phyloP scores from a whole-genome alignment of 1,284 basidiomycete species.

The Anthracocystis setariae region DNA sequence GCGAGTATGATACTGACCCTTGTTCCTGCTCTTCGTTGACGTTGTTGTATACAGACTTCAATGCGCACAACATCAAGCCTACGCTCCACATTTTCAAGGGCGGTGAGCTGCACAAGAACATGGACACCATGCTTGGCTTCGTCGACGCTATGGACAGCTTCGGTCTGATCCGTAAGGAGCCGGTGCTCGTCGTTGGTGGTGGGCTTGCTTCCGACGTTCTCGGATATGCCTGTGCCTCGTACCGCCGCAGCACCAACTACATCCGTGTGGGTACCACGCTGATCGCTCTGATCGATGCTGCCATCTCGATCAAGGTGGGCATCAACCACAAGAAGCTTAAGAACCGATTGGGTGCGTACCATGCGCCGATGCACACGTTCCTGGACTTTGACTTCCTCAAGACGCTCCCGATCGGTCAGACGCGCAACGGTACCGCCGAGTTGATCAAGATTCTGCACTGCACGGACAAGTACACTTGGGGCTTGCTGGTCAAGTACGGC shows the following conservation, averaged over 20 bases:
- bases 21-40: constrained; percentile 26
- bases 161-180: constrained; percentile 70
- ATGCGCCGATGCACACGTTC: constrained; percentile 70
- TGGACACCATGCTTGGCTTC: constrained; percentile 70
- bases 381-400: constrained; percentile 70
- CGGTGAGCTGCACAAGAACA: constrained; percentile 70
- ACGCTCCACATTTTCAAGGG: constrained; percentile 70
- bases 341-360: constrained; percentile 69
- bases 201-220: constrained; percentile 69
- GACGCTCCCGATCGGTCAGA: constrained; percentile 70
- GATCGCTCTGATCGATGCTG: constrained; percentile 70
- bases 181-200: constrained; percentile 70
- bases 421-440: constrained; percentile 71
- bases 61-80: constrained; percentile 68
- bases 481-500: constrained; percentile 70
- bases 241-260: constrained; percentile 70
- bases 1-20: constrained; percentile 1
- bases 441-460: constrained; percentile 70
- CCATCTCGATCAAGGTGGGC: constrained; percentile 70
- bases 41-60: constrained; percentile 65
- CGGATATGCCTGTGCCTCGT: constrained; percentile 70
- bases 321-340: constrained; percentile 65
- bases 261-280: constrained; percentile 70
- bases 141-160: constrained; percentile 70
- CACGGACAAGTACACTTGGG: constrained; percentile 69